Conservation (phyloP, 169 alveolate species). For the Plasmodium reichenowi region DNA sequence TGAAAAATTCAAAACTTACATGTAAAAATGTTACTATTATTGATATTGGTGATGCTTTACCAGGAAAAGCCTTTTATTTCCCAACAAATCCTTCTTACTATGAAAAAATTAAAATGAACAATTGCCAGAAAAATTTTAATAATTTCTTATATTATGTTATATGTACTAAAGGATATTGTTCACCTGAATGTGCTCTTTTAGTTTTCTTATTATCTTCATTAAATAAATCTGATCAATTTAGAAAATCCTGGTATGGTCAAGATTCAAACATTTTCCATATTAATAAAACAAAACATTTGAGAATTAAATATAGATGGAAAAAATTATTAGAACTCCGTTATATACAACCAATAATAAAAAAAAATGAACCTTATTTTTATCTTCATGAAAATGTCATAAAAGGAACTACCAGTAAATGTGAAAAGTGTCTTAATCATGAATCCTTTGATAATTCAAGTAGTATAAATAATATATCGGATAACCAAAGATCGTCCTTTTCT, state of each 20-base stretch:
- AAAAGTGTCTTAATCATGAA: no score
- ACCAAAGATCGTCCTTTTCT: no score
- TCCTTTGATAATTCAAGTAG: no score
- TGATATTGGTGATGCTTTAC: constrained; percentile 84
- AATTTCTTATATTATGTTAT: constrained; percentile 77
- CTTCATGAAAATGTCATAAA: no score
- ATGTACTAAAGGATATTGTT: constrained; percentile 84
- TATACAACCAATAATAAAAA: constrained; percentile 59
- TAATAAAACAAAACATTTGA: constrained; percentile 69
- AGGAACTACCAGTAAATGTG: no score
- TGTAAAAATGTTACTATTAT: constrained; percentile 82
- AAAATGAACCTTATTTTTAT: constrained; percentile 8
- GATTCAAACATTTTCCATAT: constrained; percentile 64
- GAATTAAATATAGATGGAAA: constrained; percentile 79
- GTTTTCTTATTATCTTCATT: constrained; percentile 80
- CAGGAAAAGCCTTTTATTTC: constrained; percentile 79
- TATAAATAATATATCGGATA: no score
- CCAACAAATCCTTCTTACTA: constrained; percentile 80
- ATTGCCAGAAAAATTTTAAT: constrained; percentile 37
- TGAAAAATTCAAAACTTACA: constrained; percentile 57
- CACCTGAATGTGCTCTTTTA: constrained; percentile 84
- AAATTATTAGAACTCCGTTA: constrained; percentile 69
- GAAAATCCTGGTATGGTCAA: constrained; percentile 81
- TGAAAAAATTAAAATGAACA: constrained; percentile 69
- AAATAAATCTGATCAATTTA: constrained; percentile 78